Conservation (phyloP, 1,284 basidiomycete species). For the Sanghuangporus baumii region DNA sequence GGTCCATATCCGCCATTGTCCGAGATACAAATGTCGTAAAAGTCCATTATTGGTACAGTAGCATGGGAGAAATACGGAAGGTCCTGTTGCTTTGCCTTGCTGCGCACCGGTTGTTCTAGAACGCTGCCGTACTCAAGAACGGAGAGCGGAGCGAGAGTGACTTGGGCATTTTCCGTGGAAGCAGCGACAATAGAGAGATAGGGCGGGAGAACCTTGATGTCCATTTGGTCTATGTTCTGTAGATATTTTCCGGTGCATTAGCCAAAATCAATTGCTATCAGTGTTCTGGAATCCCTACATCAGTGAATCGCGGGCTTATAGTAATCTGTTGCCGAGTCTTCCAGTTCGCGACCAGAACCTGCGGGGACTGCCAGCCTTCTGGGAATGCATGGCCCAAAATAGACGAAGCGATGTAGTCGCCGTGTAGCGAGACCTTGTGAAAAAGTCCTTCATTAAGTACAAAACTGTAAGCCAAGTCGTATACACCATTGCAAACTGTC, state of each 20-base stretch:
- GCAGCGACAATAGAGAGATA: conserved; percentile 13
- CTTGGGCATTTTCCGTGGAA: conserved; percentile 8
- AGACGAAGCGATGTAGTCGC: conserved; percentile 12
- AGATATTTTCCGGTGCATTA: not conserved
- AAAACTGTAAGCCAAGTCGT: conserved; percentile 7
- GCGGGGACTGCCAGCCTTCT: conserved; percentile 5
- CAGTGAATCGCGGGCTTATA: conserved; percentile 5
- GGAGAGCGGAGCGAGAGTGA: conserved; percentile 10
- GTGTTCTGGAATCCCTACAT: not conserved
- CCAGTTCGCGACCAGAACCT: conserved; percentile 17
- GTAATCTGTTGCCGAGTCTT: conserved; percentile 15
- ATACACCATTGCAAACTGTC: conserved; percentile 5
- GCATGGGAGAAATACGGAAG: conserved; percentile 10
- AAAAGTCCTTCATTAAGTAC: conserved; percentile 12
- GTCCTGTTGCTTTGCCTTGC: conserved; percentile 4
- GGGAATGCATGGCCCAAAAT: conserved; percentile 5
- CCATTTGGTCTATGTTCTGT: conserved; percentile 12
- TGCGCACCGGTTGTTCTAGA: conserved; percentile 7
- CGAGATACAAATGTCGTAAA: conserved; percentile 17
- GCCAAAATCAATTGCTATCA: not conserved
- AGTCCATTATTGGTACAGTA: conserved; percentile 13
- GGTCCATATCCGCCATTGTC: conserved; percentile 10
- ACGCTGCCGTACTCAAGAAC: conserved; percentile 7
- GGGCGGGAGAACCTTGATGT: conserved; percentile 13
- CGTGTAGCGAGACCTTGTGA: conserved; percentile 18